Evolutionary conservation across 2,329 filamentous ascomycete genomes (phyloP).

Genomic region (Penicillium sclerotigenum): DNA sequence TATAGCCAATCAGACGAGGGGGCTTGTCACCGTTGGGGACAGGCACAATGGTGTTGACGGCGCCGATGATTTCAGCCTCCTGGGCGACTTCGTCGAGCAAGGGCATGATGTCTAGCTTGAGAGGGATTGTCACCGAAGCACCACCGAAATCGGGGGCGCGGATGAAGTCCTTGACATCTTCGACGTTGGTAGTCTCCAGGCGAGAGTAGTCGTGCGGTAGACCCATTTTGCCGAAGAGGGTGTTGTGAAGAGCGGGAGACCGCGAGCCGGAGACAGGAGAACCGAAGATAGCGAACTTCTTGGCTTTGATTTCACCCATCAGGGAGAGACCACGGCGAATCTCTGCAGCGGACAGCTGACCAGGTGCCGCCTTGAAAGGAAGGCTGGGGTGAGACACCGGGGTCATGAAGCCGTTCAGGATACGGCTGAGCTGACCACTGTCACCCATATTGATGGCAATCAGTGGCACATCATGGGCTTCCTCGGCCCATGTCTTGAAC

Average conservation of each 20-base stretch:
- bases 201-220: conserved; percentile 79
- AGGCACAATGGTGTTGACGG: conserved; percentile 89
- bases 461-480: conserved; percentile 73
- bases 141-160: conserved; percentile 76
- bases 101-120: conserved; percentile 84
- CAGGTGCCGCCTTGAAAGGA: conserved; percentile 91
- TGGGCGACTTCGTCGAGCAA: conserved; percentile 76
- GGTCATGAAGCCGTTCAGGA: conserved; percentile 89
- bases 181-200: conserved; percentile 67
- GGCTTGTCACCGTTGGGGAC: conserved; percentile 44
- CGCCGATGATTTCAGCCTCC: conserved; percentile 78
- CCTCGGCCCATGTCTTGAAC: conserved; percentile 74
- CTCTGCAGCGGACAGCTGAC: conserved; percentile 85
- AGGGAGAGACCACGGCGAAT: conserved; percentile 76
- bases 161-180: conserved; percentile 63
- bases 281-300: conserved; percentile 83
- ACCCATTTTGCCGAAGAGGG: conserved; percentile 70
- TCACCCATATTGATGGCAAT: conserved; percentile 96
- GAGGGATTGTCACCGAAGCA: conserved; percentile 89
- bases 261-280: conserved; percentile 77
- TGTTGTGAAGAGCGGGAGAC: conserved; percentile 87
- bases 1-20: conserved; percentile 70
- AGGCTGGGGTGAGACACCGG: conserved; percentile 86
- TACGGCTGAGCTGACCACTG: conserved; percentile 80
- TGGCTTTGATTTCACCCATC: conserved; percentile 72